Evolutionary conservation across 768 basidiomycete species (phyloP), one percentile per base, ranked within the genome.

Genomic region (Podaxis mareebaensis): DNA sequence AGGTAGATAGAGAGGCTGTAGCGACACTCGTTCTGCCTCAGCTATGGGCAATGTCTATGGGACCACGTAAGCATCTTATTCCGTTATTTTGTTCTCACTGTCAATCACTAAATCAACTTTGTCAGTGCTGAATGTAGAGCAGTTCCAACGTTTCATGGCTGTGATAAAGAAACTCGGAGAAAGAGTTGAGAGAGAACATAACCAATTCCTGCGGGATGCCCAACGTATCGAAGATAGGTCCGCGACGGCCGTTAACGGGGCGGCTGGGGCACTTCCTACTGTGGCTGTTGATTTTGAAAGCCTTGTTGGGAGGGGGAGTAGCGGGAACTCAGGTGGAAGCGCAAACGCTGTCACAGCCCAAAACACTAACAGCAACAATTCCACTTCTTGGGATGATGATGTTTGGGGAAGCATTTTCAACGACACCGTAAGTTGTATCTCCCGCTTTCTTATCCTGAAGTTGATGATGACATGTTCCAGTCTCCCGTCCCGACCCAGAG

Each of bases 11-110:
- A 53, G 94, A 96, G 75, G 93, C 95, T 10, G 92, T 95, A 11
- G 93, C 93, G 2, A 92, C 90, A 0, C 80, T 94, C 48, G 92
- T 96, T 33, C 78, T 96, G 12, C 94, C 94, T 8, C 94, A 96
- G 79, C 76, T 96, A 28, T 99, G 97, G 97, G 81, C 90, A 3
- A 98, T 99, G 95, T 95, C 92, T 3, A 96, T 99, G 79, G 96
- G 95, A 26, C 96, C 96, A 60, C 73, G 93, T 94, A 71, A 69
- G 91, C 6, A 10, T 64, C 48, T 4, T 48, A 13, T 48, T 24
- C 13, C 46, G 30, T 22, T 22, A 39, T 53, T 7, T 49, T 20
- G 15, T 36, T 33, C 26, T 30, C 5, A 10, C 42, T 10, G 33
- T 57, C 30, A 39, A 12, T 28, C 4, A 15, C 54, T 20, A 55